Evolutionary conservation across 208 protist genomes (phyloP).

Genomic region (Sergeia podlipaevii): DNA sequence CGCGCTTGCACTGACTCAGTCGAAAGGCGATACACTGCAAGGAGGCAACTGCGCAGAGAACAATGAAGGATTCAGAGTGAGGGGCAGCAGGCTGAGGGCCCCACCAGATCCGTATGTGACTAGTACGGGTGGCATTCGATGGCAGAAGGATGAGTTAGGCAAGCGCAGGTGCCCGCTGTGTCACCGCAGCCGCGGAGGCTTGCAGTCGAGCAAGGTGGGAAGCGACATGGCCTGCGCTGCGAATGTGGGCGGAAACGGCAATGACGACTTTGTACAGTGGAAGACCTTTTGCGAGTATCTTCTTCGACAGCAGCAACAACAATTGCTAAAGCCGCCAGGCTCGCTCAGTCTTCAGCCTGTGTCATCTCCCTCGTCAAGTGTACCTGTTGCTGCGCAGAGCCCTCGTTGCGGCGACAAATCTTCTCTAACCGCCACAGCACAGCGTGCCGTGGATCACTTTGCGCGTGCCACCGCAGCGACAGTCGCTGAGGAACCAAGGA

Average conservation of each 20-base stretch:
- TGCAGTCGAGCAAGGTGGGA: background rate
- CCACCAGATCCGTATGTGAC: background rate
- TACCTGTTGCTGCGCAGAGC: background rate
- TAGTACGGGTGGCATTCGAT: background rate
- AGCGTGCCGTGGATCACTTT: background rate
- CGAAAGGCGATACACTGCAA: too few relatives aligned
- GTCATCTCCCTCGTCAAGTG: background rate
- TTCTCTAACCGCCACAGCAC: background rate
- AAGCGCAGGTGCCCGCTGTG: conserved; percentile 7
- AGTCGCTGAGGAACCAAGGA: background rate
- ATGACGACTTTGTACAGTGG: conserved; percentile 5
- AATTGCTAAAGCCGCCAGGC: background rate
- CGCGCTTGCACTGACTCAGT: too few relatives aligned
- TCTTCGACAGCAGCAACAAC: conserved; percentile 9
- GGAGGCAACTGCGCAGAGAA: too few relatives aligned
- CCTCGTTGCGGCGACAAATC: background rate
- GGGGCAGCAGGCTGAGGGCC: background rate
- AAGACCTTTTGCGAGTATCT: background rate
- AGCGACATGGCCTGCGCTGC: background rate
- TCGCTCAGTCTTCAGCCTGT: background rate
- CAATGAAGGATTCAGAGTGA: background rate
- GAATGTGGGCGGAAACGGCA: background rate
- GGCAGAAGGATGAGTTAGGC: conserved; percentile 3
- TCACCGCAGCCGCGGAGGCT: conserved; percentile 2
- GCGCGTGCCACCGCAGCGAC: background rate